phyloP scores from a whole-genome alignment of 352 stramenopile species.

The Globisporangium parvum region DNA sequence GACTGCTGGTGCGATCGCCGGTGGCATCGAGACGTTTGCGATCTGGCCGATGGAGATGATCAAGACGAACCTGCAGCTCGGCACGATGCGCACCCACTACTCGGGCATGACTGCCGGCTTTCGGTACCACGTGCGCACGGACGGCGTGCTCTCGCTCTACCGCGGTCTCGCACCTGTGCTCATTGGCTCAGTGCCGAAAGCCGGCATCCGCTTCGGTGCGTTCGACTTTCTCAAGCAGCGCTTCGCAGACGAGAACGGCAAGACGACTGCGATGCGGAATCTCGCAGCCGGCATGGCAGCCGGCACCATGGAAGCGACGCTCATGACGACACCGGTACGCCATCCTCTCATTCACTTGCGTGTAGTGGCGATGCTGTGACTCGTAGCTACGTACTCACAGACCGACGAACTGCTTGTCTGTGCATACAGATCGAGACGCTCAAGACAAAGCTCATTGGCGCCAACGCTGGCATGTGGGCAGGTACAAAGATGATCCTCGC shows the following conservation, averaged over 20 bases:
- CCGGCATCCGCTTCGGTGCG: conserved; percentile 94
- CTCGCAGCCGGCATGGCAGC: conserved; percentile 91
- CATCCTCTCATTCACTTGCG: neutral
- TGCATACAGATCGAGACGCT: conserved; percentile 88
- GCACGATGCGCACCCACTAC: conserved; percentile 74
- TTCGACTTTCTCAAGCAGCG: conserved; percentile 88
- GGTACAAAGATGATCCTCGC: conserved; percentile 91
- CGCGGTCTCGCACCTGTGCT: conserved; percentile 92
- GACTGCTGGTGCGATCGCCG: conserved; percentile 80
- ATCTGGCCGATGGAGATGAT: conserved; percentile 94
- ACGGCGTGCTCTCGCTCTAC: conserved; percentile 84
- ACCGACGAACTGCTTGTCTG: neutral
- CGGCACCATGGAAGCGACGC: conserved; percentile 87
- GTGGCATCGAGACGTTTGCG: conserved; percentile 82
- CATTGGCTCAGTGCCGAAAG: conserved; percentile 94
- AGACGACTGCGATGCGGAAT: conserved; percentile 87
- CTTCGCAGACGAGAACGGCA: conserved; percentile 87
- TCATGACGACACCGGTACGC: conserved; percentile 90
- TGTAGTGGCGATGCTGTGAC: neutral
- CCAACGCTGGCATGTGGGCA: conserved; percentile 89
- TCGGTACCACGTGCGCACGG: conserved; percentile 59
- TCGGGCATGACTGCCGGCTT: conserved; percentile 69
- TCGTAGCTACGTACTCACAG: neutral
- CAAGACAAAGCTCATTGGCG: conserved; percentile 97
- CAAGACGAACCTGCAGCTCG: conserved; percentile 92